Conservation (phyloP, 1,284 basidiomycete genomes). For the Trametes sp. region DNA sequence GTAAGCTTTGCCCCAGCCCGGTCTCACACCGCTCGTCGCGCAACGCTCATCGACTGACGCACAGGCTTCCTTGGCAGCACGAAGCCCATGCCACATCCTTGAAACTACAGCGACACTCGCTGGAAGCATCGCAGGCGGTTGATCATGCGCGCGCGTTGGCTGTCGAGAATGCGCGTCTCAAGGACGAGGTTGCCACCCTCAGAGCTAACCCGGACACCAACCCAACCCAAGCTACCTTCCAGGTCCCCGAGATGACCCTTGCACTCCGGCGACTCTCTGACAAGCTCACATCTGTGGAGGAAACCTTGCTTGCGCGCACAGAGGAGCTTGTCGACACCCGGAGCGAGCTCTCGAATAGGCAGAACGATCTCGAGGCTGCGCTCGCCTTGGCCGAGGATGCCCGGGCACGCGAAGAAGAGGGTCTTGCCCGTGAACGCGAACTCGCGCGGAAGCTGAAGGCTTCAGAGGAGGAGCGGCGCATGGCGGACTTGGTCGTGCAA, state of each 20-base stretch:
- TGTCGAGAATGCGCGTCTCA: constrained; percentile 62
- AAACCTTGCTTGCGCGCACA: constrained; percentile 56
- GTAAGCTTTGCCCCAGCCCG: constrained; percentile 43
- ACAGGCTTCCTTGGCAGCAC: constrained; percentile 54
- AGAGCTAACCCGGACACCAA: constrained; percentile 56
- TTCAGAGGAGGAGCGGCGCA: constrained; percentile 62
- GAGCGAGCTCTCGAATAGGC: constrained; percentile 52
- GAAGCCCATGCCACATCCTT: constrained; percentile 70
- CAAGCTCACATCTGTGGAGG: constrained; percentile 67
- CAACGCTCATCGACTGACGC: constrained; percentile 39
- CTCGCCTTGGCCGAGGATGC: constrained; percentile 59
- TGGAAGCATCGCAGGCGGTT: constrained; percentile 57
- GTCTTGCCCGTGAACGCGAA: constrained; percentile 54
- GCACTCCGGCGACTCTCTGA: constrained; percentile 73
- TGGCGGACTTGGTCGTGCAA: constrained; percentile 68
- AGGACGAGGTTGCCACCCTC: constrained; percentile 59
- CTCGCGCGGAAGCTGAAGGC: constrained; percentile 51
- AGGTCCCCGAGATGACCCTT: constrained; percentile 69
- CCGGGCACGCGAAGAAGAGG: constrained; percentile 59
- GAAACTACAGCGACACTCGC: constrained; percentile 67
- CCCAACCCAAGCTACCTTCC: constrained; percentile 53
- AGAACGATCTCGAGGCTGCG: constrained; percentile 55
- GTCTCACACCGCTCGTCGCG: constrained; percentile 21
- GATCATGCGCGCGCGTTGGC: constrained; percentile 59
- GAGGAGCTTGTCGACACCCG: constrained; percentile 53